A percentile compares a stretch with the other conserved stretches of the same genome.
These are phyloP conservation scores for Epichloe baconii DNA, from an alignment of 2,329 filamentous ascomycete species.

Conservation along the genomic window DNA sequence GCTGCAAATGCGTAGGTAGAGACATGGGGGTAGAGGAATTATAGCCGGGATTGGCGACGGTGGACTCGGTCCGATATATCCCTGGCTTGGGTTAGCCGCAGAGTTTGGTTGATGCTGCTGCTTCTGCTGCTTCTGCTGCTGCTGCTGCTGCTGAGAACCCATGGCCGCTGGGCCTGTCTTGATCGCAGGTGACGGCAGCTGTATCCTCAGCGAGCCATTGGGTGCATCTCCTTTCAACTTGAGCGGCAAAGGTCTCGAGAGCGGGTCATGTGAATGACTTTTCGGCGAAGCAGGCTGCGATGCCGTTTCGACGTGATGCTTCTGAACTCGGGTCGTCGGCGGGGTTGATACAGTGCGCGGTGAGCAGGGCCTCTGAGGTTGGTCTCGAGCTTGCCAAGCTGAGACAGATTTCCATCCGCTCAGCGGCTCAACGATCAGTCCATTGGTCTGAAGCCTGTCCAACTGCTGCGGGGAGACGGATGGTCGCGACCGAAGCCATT, in stretches of 20 bases:
- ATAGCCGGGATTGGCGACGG: constrained; percentile 38
- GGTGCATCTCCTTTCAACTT: constrained; percentile 27
- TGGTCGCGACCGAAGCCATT: not conserved
- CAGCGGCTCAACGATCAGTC: constrained; percentile 13
- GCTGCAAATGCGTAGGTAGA: constrained; percentile 49
- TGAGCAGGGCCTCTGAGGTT: constrained; percentile 20
- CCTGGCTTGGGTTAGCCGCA: constrained; percentile 7
- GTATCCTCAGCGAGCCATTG: constrained; percentile 5
- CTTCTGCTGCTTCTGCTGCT: constrained; percentile 4
- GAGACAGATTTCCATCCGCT: constrained; percentile 1
- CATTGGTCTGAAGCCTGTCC: constrained; percentile 12
- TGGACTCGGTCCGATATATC: constrained; percentile 16
- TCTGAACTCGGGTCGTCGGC: constrained; percentile 29
- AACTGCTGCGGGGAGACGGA: not conserved
- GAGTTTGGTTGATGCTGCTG: constrained; percentile 3
- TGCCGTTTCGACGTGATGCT: constrained; percentile 9
- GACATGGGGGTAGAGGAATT: constrained; percentile 56
- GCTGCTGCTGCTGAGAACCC: constrained; percentile 6
- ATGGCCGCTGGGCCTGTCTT: constrained; percentile 13
- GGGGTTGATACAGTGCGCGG: constrained; percentile 39
- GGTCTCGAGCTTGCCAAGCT: constrained; percentile 8
- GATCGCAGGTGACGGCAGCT: constrained; percentile 11
- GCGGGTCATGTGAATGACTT: constrained; percentile 37
- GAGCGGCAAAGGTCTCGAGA: constrained; percentile 28
- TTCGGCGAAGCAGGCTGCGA: constrained; percentile 23